phyloP scores from a whole-genome alignment of 2,329 filamentous ascomycete species.

The Phialophora macrospora region DNA sequence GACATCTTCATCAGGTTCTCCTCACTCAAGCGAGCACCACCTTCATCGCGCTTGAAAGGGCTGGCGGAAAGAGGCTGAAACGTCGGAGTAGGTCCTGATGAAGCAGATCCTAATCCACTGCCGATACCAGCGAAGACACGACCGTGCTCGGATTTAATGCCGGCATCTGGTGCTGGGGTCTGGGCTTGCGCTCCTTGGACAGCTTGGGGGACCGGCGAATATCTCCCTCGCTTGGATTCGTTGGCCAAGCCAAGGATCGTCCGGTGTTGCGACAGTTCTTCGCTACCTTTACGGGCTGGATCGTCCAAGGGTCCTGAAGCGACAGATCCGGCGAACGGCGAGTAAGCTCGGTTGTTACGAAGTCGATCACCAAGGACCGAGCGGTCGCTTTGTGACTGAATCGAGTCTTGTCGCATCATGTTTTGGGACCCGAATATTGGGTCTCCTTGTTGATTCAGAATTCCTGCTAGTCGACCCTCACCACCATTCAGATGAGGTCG shows the following conservation, averaged over 20 bases:
- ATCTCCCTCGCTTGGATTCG: slow-evolving; percentile 79
- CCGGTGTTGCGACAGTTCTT: slow-evolving; percentile 65
- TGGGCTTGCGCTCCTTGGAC: slow-evolving; percentile 89
- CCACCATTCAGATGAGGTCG: slow-evolving; percentile 30
- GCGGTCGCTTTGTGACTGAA: slow-evolving; percentile 39
- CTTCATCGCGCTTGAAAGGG: slow-evolving; percentile 58
- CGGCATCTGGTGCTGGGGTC: slow-evolving; percentile 78
- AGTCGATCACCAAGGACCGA: slow-evolving; percentile 37
- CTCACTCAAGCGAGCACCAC: slow-evolving; percentile 50
- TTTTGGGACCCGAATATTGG: slow-evolving; percentile 22
- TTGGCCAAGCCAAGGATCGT: slow-evolving; percentile 72
- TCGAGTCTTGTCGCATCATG: slow-evolving; percentile 39
- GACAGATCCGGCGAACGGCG: slow-evolving; percentile 45
- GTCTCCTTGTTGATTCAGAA: slow-evolving; percentile 30
- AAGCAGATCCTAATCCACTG: slow-evolving; percentile 64
- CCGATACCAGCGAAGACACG: slow-evolving; percentile 95
- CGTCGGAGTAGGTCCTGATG: slow-evolving; percentile 49
- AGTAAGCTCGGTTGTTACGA: slow-evolving; percentile 45
- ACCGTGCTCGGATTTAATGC: slow-evolving; percentile 93
- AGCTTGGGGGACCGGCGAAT: slow-evolving; percentile 88
- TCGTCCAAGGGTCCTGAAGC: slow-evolving; percentile 45
- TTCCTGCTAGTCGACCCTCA: slow-evolving; percentile 30
- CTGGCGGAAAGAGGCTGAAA: slow-evolving; percentile 45
- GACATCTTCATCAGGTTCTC: slow-evolving; percentile 47
- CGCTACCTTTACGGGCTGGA: slow-evolving; percentile 54